Percentiles rank a stretch among this genome's conserved stretches.
phyloP scores from a whole-genome alignment of 306 rosid genomes.

The Vicia sativa region DNA sequence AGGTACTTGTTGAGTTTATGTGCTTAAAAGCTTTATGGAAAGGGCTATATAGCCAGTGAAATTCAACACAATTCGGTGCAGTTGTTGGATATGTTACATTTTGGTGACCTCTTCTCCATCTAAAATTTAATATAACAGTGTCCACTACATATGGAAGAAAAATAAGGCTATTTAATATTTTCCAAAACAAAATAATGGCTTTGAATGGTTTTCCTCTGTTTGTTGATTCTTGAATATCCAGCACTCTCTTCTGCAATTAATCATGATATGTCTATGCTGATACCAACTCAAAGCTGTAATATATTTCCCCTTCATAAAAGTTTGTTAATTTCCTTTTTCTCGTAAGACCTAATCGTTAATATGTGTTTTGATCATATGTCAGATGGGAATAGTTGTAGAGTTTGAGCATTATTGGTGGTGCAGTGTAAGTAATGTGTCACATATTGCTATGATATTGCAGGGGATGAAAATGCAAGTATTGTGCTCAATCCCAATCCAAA shows the following conservation, averaged over 20 bases:
- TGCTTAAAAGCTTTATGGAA: slow-evolving; percentile 13
- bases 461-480: slow-evolving; percentile 50
- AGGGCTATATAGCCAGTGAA: slow-evolving; percentile 6
- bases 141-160: background rate
- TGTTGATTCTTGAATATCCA: slow-evolving; percentile 14
- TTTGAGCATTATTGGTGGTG: slow-evolving; percentile 39
- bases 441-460: slow-evolving; percentile 51
- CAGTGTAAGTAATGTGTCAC: slow-evolving; percentile 32
- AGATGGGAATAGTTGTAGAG: slow-evolving; percentile 43
- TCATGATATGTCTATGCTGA: background rate
- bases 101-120: background rate
- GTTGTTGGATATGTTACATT: slow-evolving; percentile 21
- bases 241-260: background rate
- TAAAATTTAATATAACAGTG: slow-evolving; percentile 15
- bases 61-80: background rate
- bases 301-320: background rate
- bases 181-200: background rate
- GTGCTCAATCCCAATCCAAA: slow-evolving; percentile 52
- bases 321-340: slow-evolving; percentile 28
- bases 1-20: slow-evolving; percentile 7
- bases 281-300: slow-evolving; percentile 1
- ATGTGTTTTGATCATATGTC: slow-evolving; percentile 43
- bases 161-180: background rate
- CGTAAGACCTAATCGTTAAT: slow-evolving; percentile 28
- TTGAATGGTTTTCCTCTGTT: slow-evolving; percentile 16